Evolutionary conservation across 1,284 basidiomycete genomes (phyloP).

Genomic region (Coniferiporia sulphurascens): DNA sequence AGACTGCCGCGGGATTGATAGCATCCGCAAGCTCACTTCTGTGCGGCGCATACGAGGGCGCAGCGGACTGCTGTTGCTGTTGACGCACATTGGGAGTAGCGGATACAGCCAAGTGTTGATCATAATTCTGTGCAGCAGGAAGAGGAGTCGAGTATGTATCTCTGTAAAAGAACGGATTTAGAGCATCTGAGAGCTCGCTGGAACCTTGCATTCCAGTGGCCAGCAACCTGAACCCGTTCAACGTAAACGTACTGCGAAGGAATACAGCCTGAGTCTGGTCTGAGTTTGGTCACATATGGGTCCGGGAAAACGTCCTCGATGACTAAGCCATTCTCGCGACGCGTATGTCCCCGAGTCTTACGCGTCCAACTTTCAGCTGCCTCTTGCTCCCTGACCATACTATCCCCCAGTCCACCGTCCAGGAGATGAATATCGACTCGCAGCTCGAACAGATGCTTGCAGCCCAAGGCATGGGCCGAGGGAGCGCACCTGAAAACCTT

Average conservation of each 20-base stretch:
- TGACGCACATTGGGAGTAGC: background rate
- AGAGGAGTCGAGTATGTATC: constrained; percentile 15
- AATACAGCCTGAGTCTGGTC: no score
- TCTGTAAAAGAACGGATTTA: constrained; percentile 55
- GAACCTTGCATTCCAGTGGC: constrained; percentile 35
- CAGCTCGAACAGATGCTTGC: constrained; percentile 54
- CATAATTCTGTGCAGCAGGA: constrained; percentile 29
- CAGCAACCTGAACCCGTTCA: background rate
- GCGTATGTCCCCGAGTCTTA: constrained; percentile 10
- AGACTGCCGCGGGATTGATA: constrained; percentile 37
- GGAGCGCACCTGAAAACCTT: constrained; percentile 13
- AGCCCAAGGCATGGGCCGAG: constrained; percentile 29
- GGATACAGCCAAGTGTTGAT: constrained; percentile 18
- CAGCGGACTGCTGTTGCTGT: constrained; percentile 6
- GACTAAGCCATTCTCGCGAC: constrained; percentile 10
- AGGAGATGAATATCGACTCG: constrained; percentile 41
- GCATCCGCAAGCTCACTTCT: constrained; percentile 58
- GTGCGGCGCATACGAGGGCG: constrained; percentile 31
- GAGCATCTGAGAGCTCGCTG: constrained; percentile 71
- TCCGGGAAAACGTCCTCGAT: background rate
- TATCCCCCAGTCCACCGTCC: background rate
- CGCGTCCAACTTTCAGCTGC: constrained; percentile 3
- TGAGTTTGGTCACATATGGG: no score
- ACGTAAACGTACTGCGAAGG: background rate
- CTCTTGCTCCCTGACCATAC: background rate